These are phyloP conservation scores for Dissophora ornata DNA, from an alignment of 192 early-diverging fungal genomes.

Conservation along the genomic window DNA sequence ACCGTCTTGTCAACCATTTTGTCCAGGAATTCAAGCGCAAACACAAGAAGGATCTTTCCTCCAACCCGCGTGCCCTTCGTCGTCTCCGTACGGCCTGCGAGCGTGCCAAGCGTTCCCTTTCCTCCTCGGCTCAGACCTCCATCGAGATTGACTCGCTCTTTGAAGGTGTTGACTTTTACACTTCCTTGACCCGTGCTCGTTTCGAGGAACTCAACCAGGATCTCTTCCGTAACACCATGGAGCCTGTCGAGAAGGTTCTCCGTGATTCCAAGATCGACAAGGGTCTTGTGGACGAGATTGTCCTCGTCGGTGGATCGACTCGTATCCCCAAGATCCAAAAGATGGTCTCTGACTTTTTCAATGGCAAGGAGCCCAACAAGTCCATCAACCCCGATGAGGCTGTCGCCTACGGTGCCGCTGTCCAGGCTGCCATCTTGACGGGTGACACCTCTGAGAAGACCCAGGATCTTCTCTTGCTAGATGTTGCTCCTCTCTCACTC, in stretches of 20 bases:
- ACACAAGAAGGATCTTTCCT: constrained; percentile 93
- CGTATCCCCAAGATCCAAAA: constrained; percentile 99
- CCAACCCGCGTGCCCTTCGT: constrained; percentile 92
- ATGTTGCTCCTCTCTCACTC: constrained; percentile 93
- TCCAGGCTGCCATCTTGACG: constrained; percentile 97
- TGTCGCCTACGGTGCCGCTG: constrained; percentile 98
- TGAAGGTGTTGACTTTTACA: constrained; percentile 98
- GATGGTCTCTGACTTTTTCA: constrained; percentile 95
- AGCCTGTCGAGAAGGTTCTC: constrained; percentile 97
- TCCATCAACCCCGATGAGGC: constrained; percentile 99
- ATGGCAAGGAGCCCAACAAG: constrained; percentile 99
- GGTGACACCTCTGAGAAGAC: constrained; percentile 93
- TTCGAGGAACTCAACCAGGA: constrained; percentile 99
- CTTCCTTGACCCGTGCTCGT: constrained; percentile 96
- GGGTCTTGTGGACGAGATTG: constrained; percentile 85
- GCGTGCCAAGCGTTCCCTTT: constrained; percentile 97
- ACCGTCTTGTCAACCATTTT: constrained; percentile 97
- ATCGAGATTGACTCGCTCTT: constrained; percentile 98
- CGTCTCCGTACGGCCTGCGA: constrained; percentile 97
- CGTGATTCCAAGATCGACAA: constrained; percentile 97
- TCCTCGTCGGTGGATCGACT: constrained; percentile 97
- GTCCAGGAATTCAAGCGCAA: constrained; percentile 97
- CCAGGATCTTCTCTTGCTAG: constrained; percentile 89
- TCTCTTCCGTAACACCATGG: constrained; percentile 95
- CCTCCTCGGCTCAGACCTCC: constrained; percentile 91